Conservation (phyloP, 2,329 filamentous ascomycete genomes). For the Nemania diffusa region DNA sequence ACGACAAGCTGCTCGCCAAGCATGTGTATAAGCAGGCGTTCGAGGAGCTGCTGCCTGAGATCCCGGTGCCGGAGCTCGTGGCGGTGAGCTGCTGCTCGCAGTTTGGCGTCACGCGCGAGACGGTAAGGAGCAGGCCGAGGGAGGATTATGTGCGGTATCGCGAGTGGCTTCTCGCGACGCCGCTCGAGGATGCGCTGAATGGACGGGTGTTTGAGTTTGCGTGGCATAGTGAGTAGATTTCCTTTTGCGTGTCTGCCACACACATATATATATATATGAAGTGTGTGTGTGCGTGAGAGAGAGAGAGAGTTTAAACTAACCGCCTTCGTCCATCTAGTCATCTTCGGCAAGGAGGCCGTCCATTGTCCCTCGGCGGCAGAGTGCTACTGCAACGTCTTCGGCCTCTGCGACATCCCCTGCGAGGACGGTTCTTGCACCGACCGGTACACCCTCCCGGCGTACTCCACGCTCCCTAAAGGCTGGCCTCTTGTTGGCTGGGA, state of each 20-base stretch:
- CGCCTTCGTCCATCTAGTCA: constrained; percentile 61
- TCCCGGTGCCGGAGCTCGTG: constrained; percentile 60
- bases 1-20: constrained; percentile 53
- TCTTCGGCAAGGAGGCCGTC: constrained; percentile 66
- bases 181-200: constrained; percentile 63
- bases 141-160: constrained; percentile 67
- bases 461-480: constrained; percentile 65
- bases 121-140: constrained; percentile 59
- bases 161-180: constrained; percentile 68
- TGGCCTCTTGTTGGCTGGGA: constrained; percentile 70
- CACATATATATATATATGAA: no score
- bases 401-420: constrained; percentile 63
- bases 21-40: constrained; percentile 57
- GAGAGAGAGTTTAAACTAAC: constrained; percentile 1
- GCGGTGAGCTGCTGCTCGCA: constrained; percentile 72
- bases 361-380: constrained; percentile 69
- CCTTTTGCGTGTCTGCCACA: no score
- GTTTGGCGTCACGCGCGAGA: constrained; percentile 68
- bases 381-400: constrained; percentile 75
- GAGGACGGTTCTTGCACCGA: constrained; percentile 61
- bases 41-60: constrained; percentile 54
- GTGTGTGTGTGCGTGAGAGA: no score
- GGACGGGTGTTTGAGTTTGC: constrained; percentile 72
- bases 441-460: constrained; percentile 69
- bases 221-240: constrained; percentile 67